Evolutionary conservation across 345 rosid species (phyloP), one percentile per base, ranked within the genome.

Genomic region (Camelina laxa): DNA sequence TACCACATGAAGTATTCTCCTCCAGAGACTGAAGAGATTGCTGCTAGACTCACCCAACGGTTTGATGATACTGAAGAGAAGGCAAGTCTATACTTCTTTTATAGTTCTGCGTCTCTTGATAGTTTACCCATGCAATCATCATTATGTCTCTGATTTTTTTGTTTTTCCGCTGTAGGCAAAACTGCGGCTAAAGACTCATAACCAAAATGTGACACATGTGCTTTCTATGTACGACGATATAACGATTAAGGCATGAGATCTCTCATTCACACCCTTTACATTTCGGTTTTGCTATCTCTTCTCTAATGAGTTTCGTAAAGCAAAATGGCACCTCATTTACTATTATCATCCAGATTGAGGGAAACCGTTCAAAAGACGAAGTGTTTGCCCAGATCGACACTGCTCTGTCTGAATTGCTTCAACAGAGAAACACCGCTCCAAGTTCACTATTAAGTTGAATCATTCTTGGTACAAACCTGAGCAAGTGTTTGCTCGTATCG

Each of bases 11-110:
- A 83, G 82, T 90, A 86, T 82, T 88, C 93, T 66, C 98, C 96
- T 17, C 97, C 97, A 0, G 97, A 91, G 82, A 88, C 83, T 1
- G 86, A 88, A 78, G 97, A 88, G 84, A 86, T 94, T 12, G 93
- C 96, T 56, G 88, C 89, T 22, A 86, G 98, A 69, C 87, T 91
- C 44, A 87, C 96, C 42, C 96, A 90, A 79, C 88, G 96, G 42
- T 91, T 94, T 77, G 98, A 94, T 79, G 97, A 94, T 80, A 94
- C 97, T 0, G 92, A 86, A 83, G 97, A 94, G 68, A 94, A 90
- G 97, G 98, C 82, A 85, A 69, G 83, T 80, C 31, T 15, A 35
- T 50, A 13, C 76, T n/a, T 61, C 15, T 35, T 57, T 44, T 72
- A 41, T 71, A 30, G 39, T 16, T 42, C 7, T 2, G 4, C 47